These are phyloP conservation scores for Trichoderma sp. DNA, from an alignment of 2,329 filamentous ascomycete species.

Conservation along the genomic window DNA sequence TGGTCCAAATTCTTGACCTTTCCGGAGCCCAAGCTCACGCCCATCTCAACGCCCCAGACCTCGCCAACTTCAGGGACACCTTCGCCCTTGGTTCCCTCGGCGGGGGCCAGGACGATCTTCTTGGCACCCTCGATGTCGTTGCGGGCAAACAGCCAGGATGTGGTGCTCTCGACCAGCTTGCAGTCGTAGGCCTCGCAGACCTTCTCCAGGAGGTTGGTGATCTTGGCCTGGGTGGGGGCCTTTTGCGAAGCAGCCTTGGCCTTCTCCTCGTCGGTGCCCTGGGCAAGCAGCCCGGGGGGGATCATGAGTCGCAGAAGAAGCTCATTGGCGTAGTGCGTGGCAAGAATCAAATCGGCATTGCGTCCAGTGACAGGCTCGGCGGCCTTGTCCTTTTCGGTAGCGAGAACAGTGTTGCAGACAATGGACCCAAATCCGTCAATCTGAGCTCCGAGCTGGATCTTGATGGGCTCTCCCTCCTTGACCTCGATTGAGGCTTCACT, in stretches of 20 bases:
- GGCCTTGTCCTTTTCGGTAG: conserved; percentile 58
- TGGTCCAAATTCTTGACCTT: conserved; percentile 93
- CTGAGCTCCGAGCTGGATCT: conserved; percentile 98
- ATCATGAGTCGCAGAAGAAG: conserved; percentile 86
- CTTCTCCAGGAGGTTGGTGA: conserved; percentile 85
- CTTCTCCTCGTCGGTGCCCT: conserved; percentile 91
- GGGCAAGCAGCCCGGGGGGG: conserved; percentile 79
- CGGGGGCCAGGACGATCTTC: conserved; percentile 91
- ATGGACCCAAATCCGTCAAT: conserved; percentile 97
- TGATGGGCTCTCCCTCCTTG: conserved; percentile 82
- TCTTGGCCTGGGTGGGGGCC: conserved; percentile 79
- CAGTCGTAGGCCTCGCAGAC: conserved; percentile 86
- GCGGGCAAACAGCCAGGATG: conserved; percentile 91
- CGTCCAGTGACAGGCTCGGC: conserved; percentile 68
- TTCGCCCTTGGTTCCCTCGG: conserved; percentile 86
- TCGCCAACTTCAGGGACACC: conserved; percentile 84
- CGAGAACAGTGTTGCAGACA: conserved; percentile 86
- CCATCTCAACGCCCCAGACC: conserved; percentile 97
- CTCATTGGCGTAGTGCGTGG: conserved; percentile 94
- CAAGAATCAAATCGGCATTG: conserved; percentile 81
- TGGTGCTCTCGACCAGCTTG: conserved; percentile 95
- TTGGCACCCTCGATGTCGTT: conserved; percentile 97
- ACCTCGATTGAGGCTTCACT: conserved; percentile 77
- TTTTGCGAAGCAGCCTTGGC: conserved; percentile 82
- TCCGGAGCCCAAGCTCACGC: conserved; percentile 82